Evolutionary conservation across 2,329 filamentous ascomycete genomes (phyloP).

Genomic region (Penicillium crustosum): DNA sequence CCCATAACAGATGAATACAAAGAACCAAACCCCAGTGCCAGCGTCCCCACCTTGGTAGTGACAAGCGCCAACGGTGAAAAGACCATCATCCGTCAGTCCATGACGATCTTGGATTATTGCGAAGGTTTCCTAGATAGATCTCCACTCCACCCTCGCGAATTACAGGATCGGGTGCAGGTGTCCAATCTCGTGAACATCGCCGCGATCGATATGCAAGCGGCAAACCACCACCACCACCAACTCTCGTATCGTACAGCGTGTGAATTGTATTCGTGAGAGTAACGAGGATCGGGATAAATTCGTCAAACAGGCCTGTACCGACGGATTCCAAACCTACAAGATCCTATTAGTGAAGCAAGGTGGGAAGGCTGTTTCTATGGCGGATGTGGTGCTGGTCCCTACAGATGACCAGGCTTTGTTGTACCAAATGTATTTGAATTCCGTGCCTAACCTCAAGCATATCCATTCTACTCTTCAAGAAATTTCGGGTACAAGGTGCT

Average conservation of each 20-base stretch:
- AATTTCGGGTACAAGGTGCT: not conserved
- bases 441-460: not conserved
- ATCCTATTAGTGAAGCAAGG: not conserved
- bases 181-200: not conserved
- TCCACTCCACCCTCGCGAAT: not conserved
- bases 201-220: not conserved
- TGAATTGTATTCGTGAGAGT: not conserved
- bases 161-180: not conserved
- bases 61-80: not conserved
- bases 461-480: not conserved
- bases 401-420: not conserved
- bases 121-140: not conserved
- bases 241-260: not conserved
- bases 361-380: not conserved
- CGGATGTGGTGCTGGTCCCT: not conserved
- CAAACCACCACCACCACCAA: not conserved
- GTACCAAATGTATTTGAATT: not conserved
- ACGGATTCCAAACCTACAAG: not conserved
- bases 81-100: not conserved
- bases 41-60: not conserved
- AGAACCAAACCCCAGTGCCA: not conserved
- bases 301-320: not conserved
- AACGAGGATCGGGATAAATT: not conserved
- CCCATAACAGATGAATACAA: not conserved
- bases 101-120: not conserved